Conservation (phyloP, 768 basidiomycete species). For the Trametes cingulata region DNA sequence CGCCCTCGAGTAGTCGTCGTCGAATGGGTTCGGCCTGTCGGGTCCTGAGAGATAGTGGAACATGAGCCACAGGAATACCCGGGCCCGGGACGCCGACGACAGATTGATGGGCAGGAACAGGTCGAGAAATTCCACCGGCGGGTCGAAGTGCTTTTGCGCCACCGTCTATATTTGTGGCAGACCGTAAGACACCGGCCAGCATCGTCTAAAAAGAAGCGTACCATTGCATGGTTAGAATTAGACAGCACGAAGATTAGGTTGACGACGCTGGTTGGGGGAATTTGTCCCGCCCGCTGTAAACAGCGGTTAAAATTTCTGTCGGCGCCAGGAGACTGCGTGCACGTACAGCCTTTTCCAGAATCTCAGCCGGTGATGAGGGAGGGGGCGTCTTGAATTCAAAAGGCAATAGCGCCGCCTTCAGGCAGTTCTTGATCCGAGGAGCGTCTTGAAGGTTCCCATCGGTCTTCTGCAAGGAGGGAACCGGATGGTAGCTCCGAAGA, state of each 20-base stretch:
- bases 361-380: conserved; percentile 74
- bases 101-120: conserved; percentile 79
- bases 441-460: conserved; percentile 89
- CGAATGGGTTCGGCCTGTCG: conserved; percentile 69
- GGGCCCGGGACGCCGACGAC: conserved; percentile 71
- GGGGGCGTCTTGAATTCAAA: conserved; percentile 64
- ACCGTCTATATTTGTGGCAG: conserved; percentile 32
- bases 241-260: conserved; percentile 85
- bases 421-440: conserved; percentile 87
- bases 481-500: conserved; percentile 84
- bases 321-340: conserved; percentile 4
- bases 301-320: conserved; percentile 4
- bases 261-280: conserved; percentile 83
- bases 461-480: conserved; percentile 87
- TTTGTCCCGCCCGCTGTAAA: conserved; percentile 53
- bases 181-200: not conserved
- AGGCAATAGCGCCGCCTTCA: conserved; percentile 78
- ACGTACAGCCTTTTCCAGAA: conserved; percentile 66
- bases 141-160: conserved; percentile 68
- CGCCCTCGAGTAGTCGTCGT: conserved; percentile 59
- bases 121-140: conserved; percentile 75
- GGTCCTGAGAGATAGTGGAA: conserved; percentile 79
- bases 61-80: conserved; percentile 81
- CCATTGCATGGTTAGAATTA: conserved; percentile 68
- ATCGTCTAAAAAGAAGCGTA: conserved; percentile 28